Conservation (phyloP, 2,329 filamentous ascomycete species). For the Mycosphaerella sp. region DNA sequence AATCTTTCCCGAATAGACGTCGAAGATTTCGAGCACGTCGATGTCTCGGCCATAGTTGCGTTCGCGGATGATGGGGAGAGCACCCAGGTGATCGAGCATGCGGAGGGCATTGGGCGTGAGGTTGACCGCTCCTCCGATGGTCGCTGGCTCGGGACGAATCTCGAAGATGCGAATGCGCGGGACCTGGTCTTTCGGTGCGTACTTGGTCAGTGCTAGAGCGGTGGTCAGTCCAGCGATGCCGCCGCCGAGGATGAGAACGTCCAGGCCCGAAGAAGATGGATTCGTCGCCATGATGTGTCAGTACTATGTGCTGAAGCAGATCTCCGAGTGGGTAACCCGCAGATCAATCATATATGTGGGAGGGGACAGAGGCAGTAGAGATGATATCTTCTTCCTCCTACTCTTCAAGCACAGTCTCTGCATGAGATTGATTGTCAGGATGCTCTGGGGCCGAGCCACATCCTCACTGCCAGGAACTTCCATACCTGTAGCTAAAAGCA, state of each 20-base stretch:
- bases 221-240: slow-evolving; percentile 48
- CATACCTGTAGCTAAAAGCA: neutral
- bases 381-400: neutral
- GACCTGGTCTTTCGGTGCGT: slow-evolving; percentile 33
- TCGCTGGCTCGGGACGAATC: slow-evolving; percentile 41
- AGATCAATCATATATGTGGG: neutral
- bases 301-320: neutral
- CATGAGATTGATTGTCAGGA: neutral
- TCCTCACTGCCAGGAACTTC: neutral
- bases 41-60: slow-evolving; percentile 39
- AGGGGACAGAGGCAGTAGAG: neutral
- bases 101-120: slow-evolving; percentile 44
- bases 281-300: slow-evolving; percentile 25
- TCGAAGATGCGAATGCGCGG: slow-evolving; percentile 45
- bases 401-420: neutral
- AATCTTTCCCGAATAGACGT: slow-evolving; percentile 40
- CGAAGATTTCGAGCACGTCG: slow-evolving; percentile 42
- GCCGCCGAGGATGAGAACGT: slow-evolving; percentile 47
- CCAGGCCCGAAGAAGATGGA: slow-evolving; percentile 25
- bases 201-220: slow-evolving; percentile 45
- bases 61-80: slow-evolving; percentile 34
- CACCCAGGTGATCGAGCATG: slow-evolving; percentile 34
- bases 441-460: neutral
- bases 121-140: slow-evolving; percentile 43
- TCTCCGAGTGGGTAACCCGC: neutral